Evolutionary conservation across 177 flowering plant species (phyloP).

Genomic region (Vitis hybrid): DNA sequence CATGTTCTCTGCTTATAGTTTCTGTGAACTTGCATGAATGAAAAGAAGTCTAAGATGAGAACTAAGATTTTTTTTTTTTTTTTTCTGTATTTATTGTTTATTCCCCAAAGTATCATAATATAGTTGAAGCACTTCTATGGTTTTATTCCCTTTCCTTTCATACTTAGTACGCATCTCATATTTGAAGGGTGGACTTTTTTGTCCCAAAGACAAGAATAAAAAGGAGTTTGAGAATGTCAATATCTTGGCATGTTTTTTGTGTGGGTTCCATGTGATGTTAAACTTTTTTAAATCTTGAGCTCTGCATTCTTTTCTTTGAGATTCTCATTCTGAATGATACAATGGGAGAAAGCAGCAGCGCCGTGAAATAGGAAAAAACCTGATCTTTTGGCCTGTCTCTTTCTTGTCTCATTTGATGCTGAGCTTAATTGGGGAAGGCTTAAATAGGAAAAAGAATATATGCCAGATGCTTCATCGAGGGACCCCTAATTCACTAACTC

Average conservation of each 20-base stretch:
- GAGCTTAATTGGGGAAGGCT: slow-evolving; percentile 16
- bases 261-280: slow-evolving; percentile 15
- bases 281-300: slow-evolving; percentile 1
- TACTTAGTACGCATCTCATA: slow-evolving; percentile 7
- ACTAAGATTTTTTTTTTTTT: neutral
- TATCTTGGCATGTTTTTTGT: slow-evolving; percentile 16
- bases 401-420: slow-evolving; percentile 13
- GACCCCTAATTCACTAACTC: slow-evolving; percentile 37
- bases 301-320: slow-evolving; percentile 13
- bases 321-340: slow-evolving; percentile 21
- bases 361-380: slow-evolving; percentile 17
- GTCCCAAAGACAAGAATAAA: slow-evolving; percentile 6
- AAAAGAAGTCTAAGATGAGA: neutral
- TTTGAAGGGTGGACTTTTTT: slow-evolving; percentile 9
- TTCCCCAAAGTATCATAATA: neutral
- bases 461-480: slow-evolving; percentile 32
- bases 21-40: neutral
- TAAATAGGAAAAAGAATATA: slow-evolving; percentile 16
- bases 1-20: slow-evolving; percentile 1
- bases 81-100: slow-evolving; percentile 9
- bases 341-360: slow-evolving; percentile 15
- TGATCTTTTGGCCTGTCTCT: slow-evolving; percentile 17
- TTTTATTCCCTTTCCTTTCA: slow-evolving; percentile 1
- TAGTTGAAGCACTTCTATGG: neutral
- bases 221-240: slow-evolving; percentile 30